A percentile compares a stretch with the other conserved stretches of the same genome.
phyloP scores from a whole-genome alignment of 2,329 filamentous ascomycete species.

The Xylaria sp. region DNA sequence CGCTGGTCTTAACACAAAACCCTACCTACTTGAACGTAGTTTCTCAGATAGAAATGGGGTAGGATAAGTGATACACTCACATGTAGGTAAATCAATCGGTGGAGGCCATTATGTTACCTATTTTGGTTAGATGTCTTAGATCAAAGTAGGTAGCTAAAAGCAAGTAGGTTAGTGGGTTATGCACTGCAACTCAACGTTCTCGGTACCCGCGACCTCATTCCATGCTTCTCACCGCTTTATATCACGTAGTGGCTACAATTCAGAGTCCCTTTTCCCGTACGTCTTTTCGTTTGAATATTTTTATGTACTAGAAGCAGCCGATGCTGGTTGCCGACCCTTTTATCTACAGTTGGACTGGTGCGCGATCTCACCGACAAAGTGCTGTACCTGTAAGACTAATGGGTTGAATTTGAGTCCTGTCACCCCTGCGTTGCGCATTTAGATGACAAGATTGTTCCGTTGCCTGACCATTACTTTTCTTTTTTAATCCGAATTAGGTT shows the following conservation, averaged over 20 bases:
- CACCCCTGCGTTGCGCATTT: constrained; percentile 6
- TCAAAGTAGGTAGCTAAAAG: too few relatives aligned
- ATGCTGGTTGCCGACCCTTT: constrained; percentile 19
- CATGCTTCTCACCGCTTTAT: constrained; percentile 28
- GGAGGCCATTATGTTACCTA: not conserved
- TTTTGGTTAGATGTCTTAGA: not conserved
- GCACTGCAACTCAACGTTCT: not conserved
- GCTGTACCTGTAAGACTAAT: not conserved
- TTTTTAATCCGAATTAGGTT: not conserved
- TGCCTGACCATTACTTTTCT: not conserved
- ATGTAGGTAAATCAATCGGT: not conserved
- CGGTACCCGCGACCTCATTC: constrained; percentile 19
- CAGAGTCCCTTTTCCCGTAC: not conserved
- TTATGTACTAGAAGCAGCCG: constrained; percentile 1
- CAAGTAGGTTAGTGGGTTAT: not conserved
- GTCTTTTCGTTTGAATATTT: not conserved
- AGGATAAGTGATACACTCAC: not conserved
- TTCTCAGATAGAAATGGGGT: not conserved
- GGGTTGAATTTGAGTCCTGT: not conserved
- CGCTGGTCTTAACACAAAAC: not conserved
- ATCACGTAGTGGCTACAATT: constrained; percentile 12
- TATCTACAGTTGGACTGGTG: constrained; percentile 20
- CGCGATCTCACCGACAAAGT: constrained; percentile 14
- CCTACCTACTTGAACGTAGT: not conserved
- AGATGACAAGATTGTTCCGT: not conserved